Conservation (phyloP, 1,284 basidiomycete species). For the Cryptococcus deneoformans region DNA sequence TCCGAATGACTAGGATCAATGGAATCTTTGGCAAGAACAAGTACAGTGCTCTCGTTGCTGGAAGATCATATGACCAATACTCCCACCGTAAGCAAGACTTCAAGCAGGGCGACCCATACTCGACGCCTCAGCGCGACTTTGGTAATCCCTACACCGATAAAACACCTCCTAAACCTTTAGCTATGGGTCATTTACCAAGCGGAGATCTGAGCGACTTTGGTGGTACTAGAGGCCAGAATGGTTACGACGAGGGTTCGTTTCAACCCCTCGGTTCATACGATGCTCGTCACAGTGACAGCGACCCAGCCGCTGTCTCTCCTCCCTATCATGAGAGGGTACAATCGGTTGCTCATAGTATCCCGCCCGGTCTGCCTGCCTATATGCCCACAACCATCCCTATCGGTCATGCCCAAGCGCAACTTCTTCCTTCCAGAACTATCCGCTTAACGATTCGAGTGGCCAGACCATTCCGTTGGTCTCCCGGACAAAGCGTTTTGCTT, state of each 20-base stretch:
- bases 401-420: constrained; percentile 67
- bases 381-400: constrained; percentile 33
- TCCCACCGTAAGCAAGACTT: constrained; percentile 21
- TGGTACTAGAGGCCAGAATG: background rate
- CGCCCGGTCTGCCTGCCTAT: background rate
- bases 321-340: background rate
- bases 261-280: constrained; percentile 32
- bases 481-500: constrained; percentile 64
- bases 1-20: constrained; percentile 65
- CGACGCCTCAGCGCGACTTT: background rate
- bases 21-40: constrained; percentile 45
- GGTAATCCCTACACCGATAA: constrained; percentile 16
- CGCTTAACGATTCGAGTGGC: constrained; percentile 68
- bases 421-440: constrained; percentile 73
- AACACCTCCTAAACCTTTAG: constrained; percentile 20
- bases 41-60: constrained; percentile 10
- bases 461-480: constrained; percentile 63
- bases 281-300: background rate
- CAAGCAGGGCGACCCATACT: constrained; percentile 9
- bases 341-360: background rate
- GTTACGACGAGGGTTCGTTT: constrained; percentile 31
- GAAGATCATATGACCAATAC: constrained; percentile 19
- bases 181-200: background rate
- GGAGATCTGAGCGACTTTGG: constrained; percentile 14
- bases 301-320: background rate